These are phyloP conservation scores for Trichoderma orchidacearum DNA, from an alignment of 495 filamentous ascomycete species.

Conservation along the genomic window DNA sequence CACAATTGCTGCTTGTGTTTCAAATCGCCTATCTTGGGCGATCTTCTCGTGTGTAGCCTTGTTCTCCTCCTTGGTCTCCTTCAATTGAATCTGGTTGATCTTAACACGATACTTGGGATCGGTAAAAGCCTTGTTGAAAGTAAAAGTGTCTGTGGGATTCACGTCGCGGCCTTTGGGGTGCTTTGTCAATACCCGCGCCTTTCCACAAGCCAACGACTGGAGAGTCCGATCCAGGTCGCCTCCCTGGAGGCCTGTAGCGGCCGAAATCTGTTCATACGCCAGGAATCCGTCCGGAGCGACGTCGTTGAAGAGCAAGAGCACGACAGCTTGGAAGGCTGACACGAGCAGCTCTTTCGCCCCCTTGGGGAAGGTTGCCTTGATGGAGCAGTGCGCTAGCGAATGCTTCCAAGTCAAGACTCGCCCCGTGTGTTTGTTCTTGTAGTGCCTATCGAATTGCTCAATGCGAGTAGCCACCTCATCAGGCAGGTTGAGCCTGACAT, in stretches of 20 bases:
- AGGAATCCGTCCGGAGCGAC: slow-evolving; percentile 35
- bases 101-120: slow-evolving; percentile 85
- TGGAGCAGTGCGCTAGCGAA: slow-evolving; percentile 70
- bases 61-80: slow-evolving; percentile 81
- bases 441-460: slow-evolving; percentile 63
- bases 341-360: slow-evolving; percentile 69
- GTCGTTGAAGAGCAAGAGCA: slow-evolving; percentile 85
- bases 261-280: slow-evolving; percentile 54
- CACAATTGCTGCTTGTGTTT: slow-evolving; percentile 94
- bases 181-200: slow-evolving; percentile 75
- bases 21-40: slow-evolving; percentile 77
- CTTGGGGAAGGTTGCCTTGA: slow-evolving; percentile 63
- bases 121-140: slow-evolving; percentile 59
- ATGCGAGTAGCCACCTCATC: slow-evolving; percentile 52
- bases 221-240: slow-evolving; percentile 75
- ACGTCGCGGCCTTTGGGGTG: slow-evolving; percentile 76
- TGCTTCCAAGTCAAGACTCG: slow-evolving; percentile 87
- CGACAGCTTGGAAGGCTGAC: slow-evolving; percentile 79
- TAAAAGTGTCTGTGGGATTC: slow-evolving; percentile 60
- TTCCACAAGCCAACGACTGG: slow-evolving; percentile 86
- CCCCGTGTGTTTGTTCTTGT: slow-evolving; percentile 75
- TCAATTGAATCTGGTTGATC: slow-evolving; percentile 96
- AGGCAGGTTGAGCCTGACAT: slow-evolving; percentile 64
- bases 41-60: slow-evolving; percentile 85
- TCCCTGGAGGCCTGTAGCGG: slow-evolving; percentile 50